Evolutionary conservation across 768 basidiomycete genomes (phyloP).

Genomic region (Amanita subjunquillea): DNA sequence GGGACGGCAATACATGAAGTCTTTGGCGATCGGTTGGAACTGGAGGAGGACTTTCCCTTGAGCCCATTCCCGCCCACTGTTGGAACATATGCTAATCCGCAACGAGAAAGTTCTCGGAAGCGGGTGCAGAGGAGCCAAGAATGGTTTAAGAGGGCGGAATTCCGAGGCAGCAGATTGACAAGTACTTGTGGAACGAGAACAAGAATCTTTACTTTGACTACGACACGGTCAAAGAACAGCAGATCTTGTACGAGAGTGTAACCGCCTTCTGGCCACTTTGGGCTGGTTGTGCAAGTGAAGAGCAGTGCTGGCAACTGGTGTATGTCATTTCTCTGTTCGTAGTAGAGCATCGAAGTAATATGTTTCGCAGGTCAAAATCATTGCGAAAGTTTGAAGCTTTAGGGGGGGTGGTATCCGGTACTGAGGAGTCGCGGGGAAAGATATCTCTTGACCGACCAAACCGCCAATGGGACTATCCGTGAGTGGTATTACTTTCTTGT

Average conservation of each 20-base stretch:
- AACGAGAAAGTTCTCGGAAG: slow-evolving; percentile 47
- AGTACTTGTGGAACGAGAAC: slow-evolving; percentile 95
- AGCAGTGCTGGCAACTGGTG: slow-evolving; percentile 91
- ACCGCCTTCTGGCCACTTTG: slow-evolving; percentile 94
- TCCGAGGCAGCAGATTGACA: slow-evolving; percentile 82
- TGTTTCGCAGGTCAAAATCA: slow-evolving; percentile 54
- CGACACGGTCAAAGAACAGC: slow-evolving; percentile 84
- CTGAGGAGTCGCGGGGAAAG: slow-evolving; percentile 91
- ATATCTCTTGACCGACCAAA: slow-evolving; percentile 95
- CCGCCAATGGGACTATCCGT: slow-evolving; percentile 98
- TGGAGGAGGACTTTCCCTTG: slow-evolving; percentile 88
- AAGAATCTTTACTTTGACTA: slow-evolving; percentile 94
- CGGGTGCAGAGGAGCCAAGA: slow-evolving; percentile 70
- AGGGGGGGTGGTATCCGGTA: slow-evolving; percentile 92
- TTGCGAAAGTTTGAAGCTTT: slow-evolving; percentile 94
- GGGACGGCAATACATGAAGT: slow-evolving; percentile 96
- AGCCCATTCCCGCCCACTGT: slow-evolving; percentile 85
- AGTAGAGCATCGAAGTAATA: slow-evolving; percentile 10
- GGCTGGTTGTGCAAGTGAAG: slow-evolving; percentile 95
- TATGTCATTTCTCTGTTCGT: slow-evolving; percentile 30
- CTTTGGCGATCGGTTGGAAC: slow-evolving; percentile 84
- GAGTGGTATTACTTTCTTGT: slow-evolving; percentile 22
- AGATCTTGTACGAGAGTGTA: slow-evolving; percentile 94
- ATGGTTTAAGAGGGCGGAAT: slow-evolving; percentile 89
- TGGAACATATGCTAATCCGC: slow-evolving; percentile 55